These are phyloP conservation scores for Trichoderma citrinoviride DNA, from an alignment of 2,329 filamentous ascomycete species.

Conservation along the genomic window DNA sequence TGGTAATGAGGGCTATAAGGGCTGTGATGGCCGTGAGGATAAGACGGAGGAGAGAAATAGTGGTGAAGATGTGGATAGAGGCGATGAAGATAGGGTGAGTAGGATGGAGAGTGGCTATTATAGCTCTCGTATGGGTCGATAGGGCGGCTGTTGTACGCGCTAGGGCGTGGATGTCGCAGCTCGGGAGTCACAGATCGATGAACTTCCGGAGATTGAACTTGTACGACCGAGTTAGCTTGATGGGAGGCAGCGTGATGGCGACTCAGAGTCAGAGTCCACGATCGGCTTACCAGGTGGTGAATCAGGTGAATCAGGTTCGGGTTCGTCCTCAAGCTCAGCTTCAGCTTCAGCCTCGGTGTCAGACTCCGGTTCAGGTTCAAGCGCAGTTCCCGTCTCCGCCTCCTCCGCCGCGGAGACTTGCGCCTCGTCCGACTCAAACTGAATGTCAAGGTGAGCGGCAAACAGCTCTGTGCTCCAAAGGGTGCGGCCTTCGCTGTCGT, in stretches of 20 bases:
- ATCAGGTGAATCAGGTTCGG: not conserved
- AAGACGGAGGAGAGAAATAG: not conserved
- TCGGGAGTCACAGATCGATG: not conserved
- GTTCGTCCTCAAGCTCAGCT: not conserved
- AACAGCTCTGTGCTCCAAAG: constrained; percentile 50
- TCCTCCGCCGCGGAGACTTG: constrained; percentile 12
- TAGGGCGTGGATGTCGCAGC: not conserved
- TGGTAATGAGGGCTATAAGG: not conserved
- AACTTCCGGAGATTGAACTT: not conserved
- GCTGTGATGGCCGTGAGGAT: not conserved
- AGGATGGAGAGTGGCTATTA: not conserved
- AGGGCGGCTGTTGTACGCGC: not conserved
- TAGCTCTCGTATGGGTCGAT: not conserved
- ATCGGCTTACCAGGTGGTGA: constrained; percentile 6
- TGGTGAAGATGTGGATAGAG: not conserved
- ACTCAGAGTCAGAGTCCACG: not conserved
- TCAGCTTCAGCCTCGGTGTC: not conserved
- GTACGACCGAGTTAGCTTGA: constrained; percentile 1
- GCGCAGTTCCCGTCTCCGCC: constrained; percentile 20
- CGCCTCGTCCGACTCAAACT: constrained; percentile 31
- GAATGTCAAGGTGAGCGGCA: constrained; percentile 32
- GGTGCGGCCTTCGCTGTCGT: constrained; percentile 40
- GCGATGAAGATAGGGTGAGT: not conserved
- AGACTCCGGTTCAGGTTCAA: not conserved
- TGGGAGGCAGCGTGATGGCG: not conserved